A percentile compares a stretch with the other conserved stretches of the same genome.
phyloP scores from a whole-genome alignment of 768 basidiomycete genomes.

The Amanita inopinata region DNA sequence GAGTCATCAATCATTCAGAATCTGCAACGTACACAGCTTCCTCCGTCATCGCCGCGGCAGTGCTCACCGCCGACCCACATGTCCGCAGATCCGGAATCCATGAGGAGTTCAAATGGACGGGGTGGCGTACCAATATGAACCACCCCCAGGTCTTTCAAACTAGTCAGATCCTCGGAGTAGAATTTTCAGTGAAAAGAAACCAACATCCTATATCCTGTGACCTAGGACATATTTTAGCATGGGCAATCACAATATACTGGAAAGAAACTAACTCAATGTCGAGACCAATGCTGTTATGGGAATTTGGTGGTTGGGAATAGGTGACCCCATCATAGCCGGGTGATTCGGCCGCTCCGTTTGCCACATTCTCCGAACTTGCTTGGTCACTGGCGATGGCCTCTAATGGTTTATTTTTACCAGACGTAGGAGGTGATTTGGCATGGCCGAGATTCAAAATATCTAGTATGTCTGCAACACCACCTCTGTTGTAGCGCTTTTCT shows the following conservation, averaged over 20 bases:
- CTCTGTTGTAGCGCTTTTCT: slow-evolving; percentile 14
- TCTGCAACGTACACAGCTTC: slow-evolving; percentile 19
- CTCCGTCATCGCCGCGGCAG: slow-evolving; percentile 26
- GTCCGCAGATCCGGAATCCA: slow-evolving; percentile 59
- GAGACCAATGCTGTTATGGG: slow-evolving; percentile 36
- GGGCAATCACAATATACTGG: background rate
- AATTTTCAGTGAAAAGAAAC: slow-evolving; percentile 10
- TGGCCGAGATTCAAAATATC: background rate
- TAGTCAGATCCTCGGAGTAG: slow-evolving; percentile 2
- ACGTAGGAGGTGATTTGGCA: background rate
- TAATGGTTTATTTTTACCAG: slow-evolving; percentile 18
- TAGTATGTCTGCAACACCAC: background rate
- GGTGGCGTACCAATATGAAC: slow-evolving; percentile 38
- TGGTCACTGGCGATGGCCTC: slow-evolving; percentile 14
- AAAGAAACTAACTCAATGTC: slow-evolving; percentile 41
- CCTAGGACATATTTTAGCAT: slow-evolving; percentile 21
- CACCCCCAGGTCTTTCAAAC: slow-evolving; percentile 20
- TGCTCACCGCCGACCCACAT: slow-evolving; percentile 45
- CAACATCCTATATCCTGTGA: slow-evolving; percentile 42
- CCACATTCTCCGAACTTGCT: too few species aligned
- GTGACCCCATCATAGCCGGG: slow-evolving; percentile 11
- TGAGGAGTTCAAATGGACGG: slow-evolving; percentile 35
- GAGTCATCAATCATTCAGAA: background rate
- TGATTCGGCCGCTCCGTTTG: too few species aligned
- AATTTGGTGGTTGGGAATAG: too few species aligned